Percentiles rank a stretch among this genome's conserved stretches.
Evolutionary conservation across 495 filamentous ascomycete species (phyloP).

Genomic region (Xylaria scruposa): DNA sequence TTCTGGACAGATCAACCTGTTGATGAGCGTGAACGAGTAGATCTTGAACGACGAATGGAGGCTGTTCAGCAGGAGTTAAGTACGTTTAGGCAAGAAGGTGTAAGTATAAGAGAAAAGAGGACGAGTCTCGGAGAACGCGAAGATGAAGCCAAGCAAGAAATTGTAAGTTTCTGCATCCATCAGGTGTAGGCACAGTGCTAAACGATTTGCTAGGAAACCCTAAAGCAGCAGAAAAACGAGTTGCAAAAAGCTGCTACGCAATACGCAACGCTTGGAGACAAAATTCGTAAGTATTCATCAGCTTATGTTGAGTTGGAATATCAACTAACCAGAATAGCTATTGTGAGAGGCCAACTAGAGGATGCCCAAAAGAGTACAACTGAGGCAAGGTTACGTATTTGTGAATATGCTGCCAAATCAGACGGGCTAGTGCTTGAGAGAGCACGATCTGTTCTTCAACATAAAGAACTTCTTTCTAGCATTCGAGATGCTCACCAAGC

Average conservation of each 20-base stretch:
- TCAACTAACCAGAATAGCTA: constrained; percentile 48
- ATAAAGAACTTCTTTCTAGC: constrained; percentile 62
- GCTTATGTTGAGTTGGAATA: background rate
- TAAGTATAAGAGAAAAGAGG: constrained; percentile 34
- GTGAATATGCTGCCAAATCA: constrained; percentile 51
- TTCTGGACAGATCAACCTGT: constrained; percentile 82
- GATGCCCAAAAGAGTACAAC: constrained; percentile 49
- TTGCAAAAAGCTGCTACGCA: constrained; percentile 67
- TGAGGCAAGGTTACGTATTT: constrained; percentile 41
- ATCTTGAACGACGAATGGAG: constrained; percentile 49
- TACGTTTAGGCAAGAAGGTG: constrained; percentile 48
- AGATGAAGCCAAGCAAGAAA: constrained; percentile 28
- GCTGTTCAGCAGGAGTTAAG: constrained; percentile 42
- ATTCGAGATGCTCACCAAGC: constrained; percentile 67
- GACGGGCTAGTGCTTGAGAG: constrained; percentile 67
- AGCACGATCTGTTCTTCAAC: constrained; percentile 65
- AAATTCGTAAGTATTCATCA: constrained; percentile 61
- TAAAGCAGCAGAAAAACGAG: constrained; percentile 48
- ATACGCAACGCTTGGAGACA: constrained; percentile 72
- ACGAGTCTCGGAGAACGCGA: constrained; percentile 18
- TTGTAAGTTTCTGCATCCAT: constrained; percentile 40
- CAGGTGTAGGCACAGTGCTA: constrained; percentile 25
- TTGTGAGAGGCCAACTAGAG: constrained; percentile 59
- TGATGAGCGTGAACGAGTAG: constrained; percentile 64
- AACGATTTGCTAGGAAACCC: constrained; percentile 40